phyloP scores from a whole-genome alignment of 805 yeast species.

The Yarrowia yakushimensis region DNA sequence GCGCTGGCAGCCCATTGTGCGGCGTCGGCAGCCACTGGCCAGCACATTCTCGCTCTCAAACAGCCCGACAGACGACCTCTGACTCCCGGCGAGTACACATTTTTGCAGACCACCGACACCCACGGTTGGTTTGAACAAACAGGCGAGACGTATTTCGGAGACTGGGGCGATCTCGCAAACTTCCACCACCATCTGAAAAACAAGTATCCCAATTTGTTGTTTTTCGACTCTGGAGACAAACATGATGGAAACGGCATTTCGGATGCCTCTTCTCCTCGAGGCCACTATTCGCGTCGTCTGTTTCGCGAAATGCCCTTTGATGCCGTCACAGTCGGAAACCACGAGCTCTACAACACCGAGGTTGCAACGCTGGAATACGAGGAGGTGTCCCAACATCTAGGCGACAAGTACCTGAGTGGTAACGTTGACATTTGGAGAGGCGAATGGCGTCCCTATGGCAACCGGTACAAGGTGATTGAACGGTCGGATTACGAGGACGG shows the following conservation, averaged over 20 bases:
- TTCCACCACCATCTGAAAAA: constrained; percentile 54
- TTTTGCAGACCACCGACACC: constrained; percentile 92
- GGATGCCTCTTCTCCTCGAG: constrained; percentile 75
- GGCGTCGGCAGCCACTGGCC: neutral
- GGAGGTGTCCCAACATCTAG: constrained; percentile 50
- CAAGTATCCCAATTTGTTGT: constrained; percentile 57
- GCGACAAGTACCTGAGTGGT: constrained; percentile 57
- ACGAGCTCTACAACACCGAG: constrained; percentile 72
- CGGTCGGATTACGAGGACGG: neutral
- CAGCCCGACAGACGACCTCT: neutral
- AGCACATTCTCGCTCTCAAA: neutral
- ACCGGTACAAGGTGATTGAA: constrained; percentile 41
- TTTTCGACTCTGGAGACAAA: constrained; percentile 88
- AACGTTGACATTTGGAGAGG: constrained; percentile 42
- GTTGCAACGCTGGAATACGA: constrained; percentile 65
- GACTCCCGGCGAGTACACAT: constrained; percentile 35
- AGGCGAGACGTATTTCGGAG: constrained; percentile 53
- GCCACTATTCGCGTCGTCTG: constrained; percentile 56
- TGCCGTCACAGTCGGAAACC: constrained; percentile 82
- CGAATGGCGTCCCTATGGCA: constrained; percentile 61
- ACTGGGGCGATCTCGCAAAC: constrained; percentile 89
- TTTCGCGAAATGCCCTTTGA: constrained; percentile 67
- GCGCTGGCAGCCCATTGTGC: neutral
- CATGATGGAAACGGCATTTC: constrained; percentile 92
- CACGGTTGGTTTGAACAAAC: constrained; percentile 89